phyloP scores from a whole-genome alignment of 2,329 filamentous ascomycete genomes.

The Penicillium decumbens region DNA sequence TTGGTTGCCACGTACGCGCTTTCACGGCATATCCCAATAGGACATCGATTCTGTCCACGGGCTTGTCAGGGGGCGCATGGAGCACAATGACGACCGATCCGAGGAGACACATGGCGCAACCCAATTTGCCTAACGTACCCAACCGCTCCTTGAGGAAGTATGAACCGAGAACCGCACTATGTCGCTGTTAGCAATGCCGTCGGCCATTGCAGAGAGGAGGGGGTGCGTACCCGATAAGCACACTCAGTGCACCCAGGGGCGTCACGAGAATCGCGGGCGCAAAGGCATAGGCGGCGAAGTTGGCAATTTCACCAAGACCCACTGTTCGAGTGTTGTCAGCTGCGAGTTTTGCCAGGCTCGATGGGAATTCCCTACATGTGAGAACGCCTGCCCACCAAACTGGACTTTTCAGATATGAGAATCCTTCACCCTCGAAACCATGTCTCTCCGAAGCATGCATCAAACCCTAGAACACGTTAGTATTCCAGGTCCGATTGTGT shows the following conservation, averaged over 20 bases:
- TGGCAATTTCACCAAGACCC: constrained; percentile 88
- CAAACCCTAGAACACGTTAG: constrained; percentile 59
- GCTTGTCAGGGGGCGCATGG: constrained; percentile 89
- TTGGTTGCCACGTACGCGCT: constrained; percentile 61
- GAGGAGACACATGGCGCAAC: constrained; percentile 92
- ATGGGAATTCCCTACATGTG: constrained; percentile 61
- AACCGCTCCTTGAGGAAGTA: constrained; percentile 90
- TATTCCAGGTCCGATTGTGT: neutral
- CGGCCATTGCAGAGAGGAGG: neutral
- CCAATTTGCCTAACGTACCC: constrained; percentile 85
- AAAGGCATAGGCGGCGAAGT: constrained; percentile 97
- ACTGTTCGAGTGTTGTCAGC: constrained; percentile 51
- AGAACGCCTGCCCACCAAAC: constrained; percentile 95
- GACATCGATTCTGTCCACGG: constrained; percentile 85
- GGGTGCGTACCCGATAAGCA: constrained; percentile 68
- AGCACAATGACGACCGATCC: constrained; percentile 96
- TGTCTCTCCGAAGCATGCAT: constrained; percentile 86
- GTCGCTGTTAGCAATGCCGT: constrained; percentile 19
- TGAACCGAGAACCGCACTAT: constrained; percentile 79
- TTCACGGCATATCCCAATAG: constrained; percentile 86
- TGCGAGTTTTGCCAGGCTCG: neutral
- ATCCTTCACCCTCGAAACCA: constrained; percentile 95
- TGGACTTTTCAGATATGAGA: constrained; percentile 88
- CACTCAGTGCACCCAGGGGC: constrained; percentile 85
- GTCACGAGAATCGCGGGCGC: constrained; percentile 98